These are phyloP conservation scores for Telfairia occidentalis DNA, from an alignment of 331 rosid species.

Conservation along the genomic window DNA sequence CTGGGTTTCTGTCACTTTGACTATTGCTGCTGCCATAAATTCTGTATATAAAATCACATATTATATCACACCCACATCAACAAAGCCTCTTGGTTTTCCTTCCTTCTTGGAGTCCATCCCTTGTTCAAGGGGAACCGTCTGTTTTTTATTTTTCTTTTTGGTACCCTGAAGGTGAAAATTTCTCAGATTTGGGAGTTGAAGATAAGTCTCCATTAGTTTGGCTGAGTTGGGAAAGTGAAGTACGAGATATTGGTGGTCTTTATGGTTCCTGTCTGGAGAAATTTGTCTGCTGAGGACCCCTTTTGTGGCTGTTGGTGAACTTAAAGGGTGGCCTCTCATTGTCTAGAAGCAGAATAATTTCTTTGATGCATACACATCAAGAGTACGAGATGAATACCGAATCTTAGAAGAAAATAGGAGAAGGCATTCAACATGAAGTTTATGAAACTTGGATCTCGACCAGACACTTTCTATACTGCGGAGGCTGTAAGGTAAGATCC, in stretches of 20 bases:
- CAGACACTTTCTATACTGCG: conserved; percentile 76
- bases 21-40: conserved; percentile 19
- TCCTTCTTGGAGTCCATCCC: conserved; percentile 40
- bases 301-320: conserved; percentile 22
- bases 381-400: conserved; percentile 30
- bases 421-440: conserved; percentile 63
- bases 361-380: conserved; percentile 24
- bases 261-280: conserved; percentile 26
- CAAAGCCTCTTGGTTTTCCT: conserved; percentile 37
- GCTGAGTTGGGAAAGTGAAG: conserved; percentile 23
- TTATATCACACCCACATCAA: conserved; percentile 30
- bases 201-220: conserved; percentile 23
- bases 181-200: conserved; percentile 19
- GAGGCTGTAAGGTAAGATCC: conserved; percentile 64
- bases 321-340: conserved; percentile 11
- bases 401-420: conserved; percentile 21
- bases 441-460: conserved; percentile 97
- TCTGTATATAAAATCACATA: conserved; percentile 29
- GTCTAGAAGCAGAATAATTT: conserved; percentile 12
- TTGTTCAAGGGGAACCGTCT: conserved; percentile 32
- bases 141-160: background rate
- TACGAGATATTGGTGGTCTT: conserved; percentile 26
- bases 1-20: conserved; percentile 53
- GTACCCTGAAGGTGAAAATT: conserved; percentile 15
- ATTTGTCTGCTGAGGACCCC: conserved; percentile 23